Conservation (phyloP, 148 eudicot species). For the Cornus florida region DNA sequence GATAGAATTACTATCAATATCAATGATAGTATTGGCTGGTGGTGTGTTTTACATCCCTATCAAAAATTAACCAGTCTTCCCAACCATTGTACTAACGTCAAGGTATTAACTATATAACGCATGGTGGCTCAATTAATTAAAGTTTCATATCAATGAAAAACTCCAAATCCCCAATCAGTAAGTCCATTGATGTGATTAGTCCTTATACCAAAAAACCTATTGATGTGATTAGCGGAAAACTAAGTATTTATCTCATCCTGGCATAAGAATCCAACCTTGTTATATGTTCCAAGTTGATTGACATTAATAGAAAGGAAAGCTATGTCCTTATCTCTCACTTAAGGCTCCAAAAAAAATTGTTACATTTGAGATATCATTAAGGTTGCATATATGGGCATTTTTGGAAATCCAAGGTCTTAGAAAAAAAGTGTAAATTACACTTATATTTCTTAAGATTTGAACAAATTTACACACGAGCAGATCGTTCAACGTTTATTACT, state of each 20-base stretch:
- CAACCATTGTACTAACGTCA: too few species aligned
- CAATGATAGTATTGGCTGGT: too few species aligned
- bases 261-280: not conserved
- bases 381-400: too few species aligned
- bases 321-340: not conserved
- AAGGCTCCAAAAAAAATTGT: not conserved
- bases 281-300: not conserved
- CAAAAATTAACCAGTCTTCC: too few species aligned
- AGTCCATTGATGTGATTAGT: constrained; percentile 2
- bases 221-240: constrained; percentile 4
- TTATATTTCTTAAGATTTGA: too few species aligned
- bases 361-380: too few species aligned
- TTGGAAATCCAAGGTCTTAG: not conserved
- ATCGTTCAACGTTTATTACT: too few species aligned
- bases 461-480: too few species aligned
- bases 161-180: constrained; percentile 3
- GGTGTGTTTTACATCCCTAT: too few species aligned
- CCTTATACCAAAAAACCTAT: not conserved
- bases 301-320: not conserved
- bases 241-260: not conserved
- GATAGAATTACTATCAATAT: too few species aligned
- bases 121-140: not conserved
- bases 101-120: not conserved
- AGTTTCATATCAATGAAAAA: not conserved
- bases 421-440: constrained; percentile 1